Evolutionary conservation across 2,329 filamentous ascomycete species (phyloP).

Genomic region (Xylaria sp.): DNA sequence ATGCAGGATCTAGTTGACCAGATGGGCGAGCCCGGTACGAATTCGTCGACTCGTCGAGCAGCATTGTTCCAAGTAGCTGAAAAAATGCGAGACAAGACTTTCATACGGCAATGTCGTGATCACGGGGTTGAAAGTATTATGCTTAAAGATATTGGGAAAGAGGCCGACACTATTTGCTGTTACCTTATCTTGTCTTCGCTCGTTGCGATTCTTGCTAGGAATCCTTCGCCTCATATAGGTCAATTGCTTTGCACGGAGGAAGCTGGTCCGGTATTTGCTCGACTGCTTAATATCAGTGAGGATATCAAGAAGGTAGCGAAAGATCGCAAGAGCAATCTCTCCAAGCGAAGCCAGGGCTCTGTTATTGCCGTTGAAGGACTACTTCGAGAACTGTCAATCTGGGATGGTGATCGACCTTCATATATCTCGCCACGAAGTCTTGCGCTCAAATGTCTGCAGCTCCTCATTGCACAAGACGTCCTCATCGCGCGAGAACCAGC

Average conservation of each 20-base stretch:
- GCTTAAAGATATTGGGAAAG: conserved; percentile 68
- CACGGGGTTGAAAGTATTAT: conserved; percentile 77
- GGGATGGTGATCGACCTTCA: conserved; percentile 64
- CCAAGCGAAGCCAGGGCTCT: conserved; percentile 69
- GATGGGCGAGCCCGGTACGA: conserved; percentile 62
- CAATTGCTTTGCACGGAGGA: conserved; percentile 66
- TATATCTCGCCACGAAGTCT: conserved; percentile 71
- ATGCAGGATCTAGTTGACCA: conserved; percentile 72
- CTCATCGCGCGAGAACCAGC: conserved; percentile 59
- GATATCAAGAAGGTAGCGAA: conserved; percentile 71
- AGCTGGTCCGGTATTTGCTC: conserved; percentile 64
- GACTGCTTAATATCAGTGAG: conserved; percentile 62
- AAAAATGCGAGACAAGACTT: conserved; percentile 70
- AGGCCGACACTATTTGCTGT: conserved; percentile 70
- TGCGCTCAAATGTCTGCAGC: conserved; percentile 71
- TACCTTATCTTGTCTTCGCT: conserved; percentile 74
- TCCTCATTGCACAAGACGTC: conserved; percentile 64
- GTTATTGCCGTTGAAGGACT: conserved; percentile 65
- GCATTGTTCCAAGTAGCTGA: conserved; percentile 70
- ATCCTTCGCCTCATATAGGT: conserved; percentile 69
- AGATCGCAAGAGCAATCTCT: conserved; percentile 75
- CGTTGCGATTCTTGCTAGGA: conserved; percentile 69
- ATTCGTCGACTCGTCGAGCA: conserved; percentile 65
- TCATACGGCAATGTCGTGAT: conserved; percentile 76
- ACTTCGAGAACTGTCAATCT: conserved; percentile 66